A percentile compares a stretch with the other conserved stretches of the same genome.
Evolutionary conservation across 2,329 filamentous ascomycete species (phyloP).

Genomic region (Colletotrichum tropicicola): DNA sequence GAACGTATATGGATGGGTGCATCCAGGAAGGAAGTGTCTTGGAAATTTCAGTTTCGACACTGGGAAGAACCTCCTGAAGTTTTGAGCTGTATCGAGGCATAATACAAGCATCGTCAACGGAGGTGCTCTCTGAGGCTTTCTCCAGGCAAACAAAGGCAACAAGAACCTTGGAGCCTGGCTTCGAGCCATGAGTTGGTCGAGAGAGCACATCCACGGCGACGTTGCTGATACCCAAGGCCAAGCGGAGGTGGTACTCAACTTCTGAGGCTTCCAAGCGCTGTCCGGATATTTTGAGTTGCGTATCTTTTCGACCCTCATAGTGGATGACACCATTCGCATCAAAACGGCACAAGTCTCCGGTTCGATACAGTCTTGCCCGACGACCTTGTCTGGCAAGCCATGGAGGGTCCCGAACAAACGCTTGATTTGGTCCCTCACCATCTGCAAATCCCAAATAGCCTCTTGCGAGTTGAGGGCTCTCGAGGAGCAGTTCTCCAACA

Average conservation of each 20-base stretch:
- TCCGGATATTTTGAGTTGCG: slow-evolving; percentile 37
- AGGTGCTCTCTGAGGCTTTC: neutral
- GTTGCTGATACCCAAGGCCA: slow-evolving; percentile 6
- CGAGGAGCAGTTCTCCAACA: slow-evolving; percentile 21
- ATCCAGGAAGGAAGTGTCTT: slow-evolving; percentile 17
- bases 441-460: slow-evolving; percentile 21
- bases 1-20: slow-evolving; percentile 19
- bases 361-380: slow-evolving; percentile 26
- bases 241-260: slow-evolving; percentile 32
- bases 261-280: slow-evolving; percentile 41
- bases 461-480: slow-evolving; percentile 16
- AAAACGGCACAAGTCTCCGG: slow-evolving; percentile 27
- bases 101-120: neutral
- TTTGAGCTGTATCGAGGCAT: neutral
- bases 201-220: slow-evolving; percentile 19
- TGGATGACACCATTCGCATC: slow-evolving; percentile 22
- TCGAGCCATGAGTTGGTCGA: neutral
- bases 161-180: slow-evolving; percentile 3
- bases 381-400: slow-evolving; percentile 8
- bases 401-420: slow-evolving; percentile 16
- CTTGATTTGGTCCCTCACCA: slow-evolving; percentile 2
- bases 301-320: slow-evolving; percentile 33
- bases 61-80: neutral
- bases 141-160: slow-evolving; percentile 18
- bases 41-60: neutral